phyloP scores from a whole-genome alignment of 768 basidiomycete species.

The Aureoboletus auriporus region DNA sequence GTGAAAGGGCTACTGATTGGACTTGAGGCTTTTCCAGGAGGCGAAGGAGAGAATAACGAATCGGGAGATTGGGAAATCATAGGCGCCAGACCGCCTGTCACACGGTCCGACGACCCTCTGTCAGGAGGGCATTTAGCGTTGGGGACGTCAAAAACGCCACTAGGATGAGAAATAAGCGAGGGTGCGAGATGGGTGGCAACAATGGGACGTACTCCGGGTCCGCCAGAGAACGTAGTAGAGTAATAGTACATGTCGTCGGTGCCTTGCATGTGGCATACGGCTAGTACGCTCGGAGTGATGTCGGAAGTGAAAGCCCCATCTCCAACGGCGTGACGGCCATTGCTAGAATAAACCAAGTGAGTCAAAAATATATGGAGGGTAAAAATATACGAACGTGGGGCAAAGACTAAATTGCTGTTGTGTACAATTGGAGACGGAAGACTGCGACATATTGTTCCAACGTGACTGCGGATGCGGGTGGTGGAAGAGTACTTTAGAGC shows the following conservation, averaged over 20 bases:
- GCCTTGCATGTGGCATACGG: conserved; percentile 83
- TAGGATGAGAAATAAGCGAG: conserved; percentile 26
- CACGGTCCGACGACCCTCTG: conserved; percentile 91
- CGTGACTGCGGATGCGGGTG: conserved; percentile 45
- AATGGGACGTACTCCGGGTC: conserved; percentile 66
- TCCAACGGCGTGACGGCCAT: conserved; percentile 95
- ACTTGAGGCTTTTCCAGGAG: conserved; percentile 18
- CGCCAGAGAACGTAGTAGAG: conserved; percentile 91
- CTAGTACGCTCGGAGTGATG: conserved; percentile 75
- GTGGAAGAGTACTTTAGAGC: conserved; percentile 2
- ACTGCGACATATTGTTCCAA: conserved; percentile 85
- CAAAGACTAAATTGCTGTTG: conserved; percentile 88
- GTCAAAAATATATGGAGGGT: neutral
- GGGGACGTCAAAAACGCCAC: conserved; percentile 96
- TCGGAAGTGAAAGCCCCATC: conserved; percentile 89
- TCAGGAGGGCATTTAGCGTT: conserved; percentile 92
- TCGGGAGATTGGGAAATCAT: conserved; percentile 43
- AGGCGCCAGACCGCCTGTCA: conserved; percentile 89
- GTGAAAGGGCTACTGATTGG: conserved; percentile 16
- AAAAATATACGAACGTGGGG: conserved; percentile 67
- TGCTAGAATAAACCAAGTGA: conserved; percentile 46
- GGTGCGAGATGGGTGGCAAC: neutral
- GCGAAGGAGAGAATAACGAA: conserved; percentile 30
- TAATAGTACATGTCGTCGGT: conserved; percentile 83
- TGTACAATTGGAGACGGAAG: conserved; percentile 64